Conservation (phyloP, 331 rosid species). For the Prunus yedoensis region DNA sequence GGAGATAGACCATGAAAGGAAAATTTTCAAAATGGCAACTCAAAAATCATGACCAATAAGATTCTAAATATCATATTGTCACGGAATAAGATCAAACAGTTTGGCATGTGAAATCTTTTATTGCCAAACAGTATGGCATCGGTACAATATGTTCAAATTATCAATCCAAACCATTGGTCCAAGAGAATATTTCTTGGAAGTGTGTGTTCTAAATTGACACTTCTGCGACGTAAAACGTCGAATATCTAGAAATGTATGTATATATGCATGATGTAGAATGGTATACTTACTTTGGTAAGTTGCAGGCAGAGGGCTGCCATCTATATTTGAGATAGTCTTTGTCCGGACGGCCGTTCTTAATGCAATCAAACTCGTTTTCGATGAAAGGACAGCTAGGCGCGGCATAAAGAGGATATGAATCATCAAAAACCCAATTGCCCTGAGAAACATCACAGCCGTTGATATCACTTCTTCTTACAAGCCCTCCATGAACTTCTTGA, state of each 20-base stretch:
- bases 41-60: no score
- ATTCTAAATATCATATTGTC: no score
- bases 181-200: not conserved
- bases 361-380: conserved; percentile 53
- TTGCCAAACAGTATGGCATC: no score
- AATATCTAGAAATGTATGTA: no score
- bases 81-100: no score
- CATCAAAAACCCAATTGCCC: conserved; percentile 58
- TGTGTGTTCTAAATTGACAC: not conserved
- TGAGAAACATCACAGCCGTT: conserved; percentile 41
- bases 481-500: not conserved
- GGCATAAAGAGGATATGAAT: conserved; percentile 51
- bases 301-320: conserved; percentile 68
- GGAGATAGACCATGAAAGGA: no score
- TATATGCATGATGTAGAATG: no score
- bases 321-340: conserved; percentile 52
- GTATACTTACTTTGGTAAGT: conserved; percentile 47
- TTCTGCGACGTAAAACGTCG: no score
- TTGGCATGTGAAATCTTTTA: no score
- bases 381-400: conserved; percentile 47
- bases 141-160: no score
- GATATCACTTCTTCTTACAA: not conserved
- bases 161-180: no score
- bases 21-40: no score
- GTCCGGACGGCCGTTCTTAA: conserved; percentile 54